A percentile compares a stretch with the other conserved stretches of the same genome.
These are phyloP conservation scores for Fusarium fracticaudum DNA, from an alignment of 2,329 filamentous ascomycete genomes.

Conservation along the genomic window DNA sequence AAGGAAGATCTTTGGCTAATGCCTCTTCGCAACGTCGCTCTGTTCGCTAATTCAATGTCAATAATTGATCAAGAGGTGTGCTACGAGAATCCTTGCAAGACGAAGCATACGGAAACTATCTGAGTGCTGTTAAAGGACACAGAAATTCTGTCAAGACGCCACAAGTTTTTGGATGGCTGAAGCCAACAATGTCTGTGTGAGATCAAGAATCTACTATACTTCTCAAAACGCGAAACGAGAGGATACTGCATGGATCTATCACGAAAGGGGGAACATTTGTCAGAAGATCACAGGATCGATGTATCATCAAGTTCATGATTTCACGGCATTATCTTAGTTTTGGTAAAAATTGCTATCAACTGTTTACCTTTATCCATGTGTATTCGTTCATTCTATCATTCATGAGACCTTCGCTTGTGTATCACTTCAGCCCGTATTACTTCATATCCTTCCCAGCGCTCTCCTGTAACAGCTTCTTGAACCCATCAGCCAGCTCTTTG, in stretches of 20 bases:
- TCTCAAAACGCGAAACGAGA: not conserved
- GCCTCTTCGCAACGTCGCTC: not conserved
- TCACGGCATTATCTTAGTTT: not conserved
- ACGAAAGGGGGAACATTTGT: not conserved
- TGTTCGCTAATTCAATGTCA: not conserved
- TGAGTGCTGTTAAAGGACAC: not conserved
- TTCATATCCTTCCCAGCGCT: not conserved
- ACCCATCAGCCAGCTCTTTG: conserved; percentile 51
- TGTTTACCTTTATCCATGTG: not conserved
- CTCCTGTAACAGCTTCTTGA: conserved; percentile 48
- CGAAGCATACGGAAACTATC: not conserved
- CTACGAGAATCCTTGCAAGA: not conserved
- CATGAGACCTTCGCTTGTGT: not conserved
- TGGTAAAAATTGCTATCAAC: conserved; percentile 12
- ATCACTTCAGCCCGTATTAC: not conserved
- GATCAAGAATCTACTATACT: not conserved
- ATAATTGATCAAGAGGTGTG: not conserved
- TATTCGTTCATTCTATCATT: not conserved
- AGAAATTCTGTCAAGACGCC: not conserved
- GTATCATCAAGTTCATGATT: not conserved
- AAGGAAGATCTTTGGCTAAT: not conserved
- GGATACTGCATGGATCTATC: not conserved
- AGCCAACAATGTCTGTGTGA: not conserved
- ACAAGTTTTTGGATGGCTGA: conserved; percentile 9
- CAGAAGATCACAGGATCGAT: not conserved